Base-by-base conservation (phyloP, 1,284 basidiomycete species). In the Naganishia sp. region DNA sequence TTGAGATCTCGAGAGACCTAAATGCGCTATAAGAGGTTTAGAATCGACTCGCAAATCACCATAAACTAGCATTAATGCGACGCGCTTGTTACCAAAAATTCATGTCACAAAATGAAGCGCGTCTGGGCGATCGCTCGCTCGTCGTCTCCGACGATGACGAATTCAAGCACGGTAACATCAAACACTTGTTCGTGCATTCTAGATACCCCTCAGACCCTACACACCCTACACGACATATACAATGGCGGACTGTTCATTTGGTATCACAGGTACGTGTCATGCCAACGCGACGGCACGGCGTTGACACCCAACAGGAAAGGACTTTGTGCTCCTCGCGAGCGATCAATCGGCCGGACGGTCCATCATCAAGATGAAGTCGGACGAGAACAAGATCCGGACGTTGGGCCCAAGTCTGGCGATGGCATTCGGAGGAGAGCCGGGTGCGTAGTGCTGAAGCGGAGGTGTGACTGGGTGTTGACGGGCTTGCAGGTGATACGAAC, bases 361-460 rank as follows among this genome's bases (percentile, higher is more conserved):
- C 25, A 94, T 99, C 79, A 88, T 98, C 75, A 95, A 94, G 82
- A 96, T 98, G 92, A 97, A 99, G 83, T 81, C 85, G 39, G 92
- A 97, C 81, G 90, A 94, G 82, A 95, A 99, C 85, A 98, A 99
- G 84, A 94, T 95, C 82, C 94, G 94, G 57, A 58, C 54, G 52
- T 39, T 65, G 45, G 89, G 90, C 71, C 88, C 94, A 46, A 92
- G 97, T 78, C 84, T 99, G 21, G 86, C 96, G 75, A 96, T 99
- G 92, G 88, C 94, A 0, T 94, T 89, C 80, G 90, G 90, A 72
- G 94, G 94, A 70, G 93, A 97, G 79, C 90, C 92, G 79, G 90
- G 92, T 90, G 63, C 63, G 85, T 80, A n/a, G n/a, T 3, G 11
- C 39, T 43, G 10, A 6, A 41, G 25, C 1, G 10, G 47, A 35